Percentiles rank a stretch among this genome's conserved stretches.
phyloP scores from a whole-genome alignment of 495 filamentous ascomycete genomes.

The Aspergillus conjunctus region DNA sequence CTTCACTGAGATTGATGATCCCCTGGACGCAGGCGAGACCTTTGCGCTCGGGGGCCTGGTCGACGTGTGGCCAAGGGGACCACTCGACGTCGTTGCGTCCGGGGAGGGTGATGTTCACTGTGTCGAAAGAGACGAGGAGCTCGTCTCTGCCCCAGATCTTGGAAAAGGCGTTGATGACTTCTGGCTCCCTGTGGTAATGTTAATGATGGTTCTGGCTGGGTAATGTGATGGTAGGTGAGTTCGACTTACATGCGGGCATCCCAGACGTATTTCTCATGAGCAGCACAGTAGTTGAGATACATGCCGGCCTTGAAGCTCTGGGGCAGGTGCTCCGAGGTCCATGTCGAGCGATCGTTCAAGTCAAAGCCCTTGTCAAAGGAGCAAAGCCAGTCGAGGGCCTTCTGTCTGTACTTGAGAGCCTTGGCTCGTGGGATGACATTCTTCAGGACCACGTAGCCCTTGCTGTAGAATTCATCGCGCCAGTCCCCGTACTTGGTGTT shows the following conservation, averaged over 20 bases:
- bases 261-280: slow-evolving; percentile 21
- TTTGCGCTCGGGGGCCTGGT: slow-evolving; percentile 29
- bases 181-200: slow-evolving; percentile 17
- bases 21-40: slow-evolving; percentile 46
- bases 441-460: slow-evolving; percentile 33
- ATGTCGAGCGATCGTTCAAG: slow-evolving; percentile 12
- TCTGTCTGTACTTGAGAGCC: slow-evolving; percentile 10
- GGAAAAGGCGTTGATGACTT: slow-evolving; percentile 33
- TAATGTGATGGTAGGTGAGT: background rate
- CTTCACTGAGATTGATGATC: slow-evolving; percentile 42
- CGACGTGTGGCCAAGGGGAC: slow-evolving; percentile 32
- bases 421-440: slow-evolving; percentile 27
- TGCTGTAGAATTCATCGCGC: slow-evolving; percentile 26
- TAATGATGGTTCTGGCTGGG: background rate
- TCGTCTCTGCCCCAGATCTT: slow-evolving; percentile 38
- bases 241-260: slow-evolving; percentile 3
- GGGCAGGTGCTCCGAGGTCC: slow-evolving; percentile 16
- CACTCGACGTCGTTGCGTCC: slow-evolving; percentile 16
- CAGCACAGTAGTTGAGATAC: slow-evolving; percentile 17
- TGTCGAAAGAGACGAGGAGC: slow-evolving; percentile 38
- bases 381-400: slow-evolving; percentile 16
- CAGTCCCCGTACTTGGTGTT: slow-evolving; percentile 28
- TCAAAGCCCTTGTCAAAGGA: slow-evolving; percentile 15
- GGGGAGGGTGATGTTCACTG: slow-evolving; percentile 25
- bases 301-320: slow-evolving; percentile 19